Percentiles rank a stretch among this genome's conserved stretches.
These are phyloP conservation scores for Hemisphaericaspora lyxosophila DNA, from an alignment of 1,139 yeast species.

Conservation along the genomic window DNA sequence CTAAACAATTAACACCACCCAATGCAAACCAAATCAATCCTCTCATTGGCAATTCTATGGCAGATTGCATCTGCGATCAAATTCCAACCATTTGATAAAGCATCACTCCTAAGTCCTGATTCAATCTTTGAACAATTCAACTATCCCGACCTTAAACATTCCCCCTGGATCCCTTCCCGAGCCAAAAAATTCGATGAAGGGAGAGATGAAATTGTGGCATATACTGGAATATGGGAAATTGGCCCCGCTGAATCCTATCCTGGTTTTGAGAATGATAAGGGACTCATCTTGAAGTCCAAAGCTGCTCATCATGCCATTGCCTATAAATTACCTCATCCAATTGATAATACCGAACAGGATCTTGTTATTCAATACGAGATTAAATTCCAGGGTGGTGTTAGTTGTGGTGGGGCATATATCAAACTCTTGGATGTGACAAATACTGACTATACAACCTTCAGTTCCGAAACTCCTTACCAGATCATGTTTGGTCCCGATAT, in stretches of 20 bases:
- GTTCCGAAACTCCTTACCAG: conserved; percentile 63
- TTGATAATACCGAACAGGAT: conserved; percentile 58
- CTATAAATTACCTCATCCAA: conserved; percentile 51
- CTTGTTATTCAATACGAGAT: conserved; percentile 88
- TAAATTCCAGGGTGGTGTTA: conserved; percentile 71
- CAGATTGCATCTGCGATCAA: conserved; percentile 3
- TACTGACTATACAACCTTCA: conserved; percentile 25
- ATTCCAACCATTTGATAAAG: conserved; percentile 32
- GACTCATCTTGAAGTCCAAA: conserved; percentile 69
- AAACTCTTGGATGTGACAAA: conserved; percentile 55
- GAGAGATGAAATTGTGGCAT: conserved; percentile 35
- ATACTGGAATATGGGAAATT: conserved; percentile 72
- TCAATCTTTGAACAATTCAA: conserved; percentile 74
- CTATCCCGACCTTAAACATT: conserved; percentile 32
- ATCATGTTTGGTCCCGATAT: conserved; percentile 94
- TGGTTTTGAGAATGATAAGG: conserved; percentile 64
- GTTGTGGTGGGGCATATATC: conserved; percentile 88
- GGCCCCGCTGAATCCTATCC: conserved; percentile 53
- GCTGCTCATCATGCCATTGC: conserved; percentile 84
- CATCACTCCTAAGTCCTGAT: conserved; percentile 28
- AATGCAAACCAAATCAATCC: conserved; percentile 1
- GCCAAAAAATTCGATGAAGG: conserved; percentile 53
- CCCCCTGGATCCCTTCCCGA: conserved; percentile 64
- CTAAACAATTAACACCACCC: not conserved
- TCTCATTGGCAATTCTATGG: not conserved